Conservation (phyloP, 257 asterid genomes). For the Lantana camara region DNA sequence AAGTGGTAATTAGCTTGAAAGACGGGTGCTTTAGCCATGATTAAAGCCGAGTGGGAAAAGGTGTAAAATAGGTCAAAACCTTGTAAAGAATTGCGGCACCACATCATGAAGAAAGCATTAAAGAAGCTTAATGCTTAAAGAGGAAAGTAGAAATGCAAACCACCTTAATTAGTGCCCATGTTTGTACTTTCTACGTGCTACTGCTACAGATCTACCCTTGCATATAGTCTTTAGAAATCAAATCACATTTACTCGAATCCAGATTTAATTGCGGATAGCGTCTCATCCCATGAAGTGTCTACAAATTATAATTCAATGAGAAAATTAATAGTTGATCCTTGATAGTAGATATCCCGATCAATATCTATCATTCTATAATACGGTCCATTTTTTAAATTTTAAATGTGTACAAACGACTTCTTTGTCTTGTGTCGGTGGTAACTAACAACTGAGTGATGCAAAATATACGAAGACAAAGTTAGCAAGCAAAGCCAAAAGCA, state of each 20-base stretch:
- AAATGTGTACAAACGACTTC: too few relatives aligned
- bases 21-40: conserved; percentile 30
- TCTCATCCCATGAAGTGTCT: too few relatives aligned
- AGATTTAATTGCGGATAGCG: too few relatives aligned
- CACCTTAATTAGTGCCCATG: background rate
- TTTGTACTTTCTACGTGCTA: too few relatives aligned
- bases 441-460: background rate
- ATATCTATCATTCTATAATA: too few relatives aligned
- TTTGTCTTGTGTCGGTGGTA: background rate
- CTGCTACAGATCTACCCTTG: too few relatives aligned
- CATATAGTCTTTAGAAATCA: too few relatives aligned
- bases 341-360: too few relatives aligned
- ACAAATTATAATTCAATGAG: too few relatives aligned
- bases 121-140: conserved; percentile 22
- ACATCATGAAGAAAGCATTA: conserved; percentile 19
- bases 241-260: too few relatives aligned
- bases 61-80: conserved; percentile 29
- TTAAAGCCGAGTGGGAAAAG: conserved; percentile 20
- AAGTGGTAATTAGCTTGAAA: conserved; percentile 22
- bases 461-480: background rate
- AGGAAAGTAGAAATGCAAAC: conserved; percentile 10
- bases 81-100: conserved; percentile 17
- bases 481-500: background rate
- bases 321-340: too few relatives aligned
- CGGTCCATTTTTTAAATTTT: too few relatives aligned